Percentiles rank a stretch among this genome's conserved stretches.
These are phyloP conservation scores for Cordyceps cicadae DNA, from an alignment of 2,329 filamentous ascomycete species.

Conservation along the genomic window DNA sequence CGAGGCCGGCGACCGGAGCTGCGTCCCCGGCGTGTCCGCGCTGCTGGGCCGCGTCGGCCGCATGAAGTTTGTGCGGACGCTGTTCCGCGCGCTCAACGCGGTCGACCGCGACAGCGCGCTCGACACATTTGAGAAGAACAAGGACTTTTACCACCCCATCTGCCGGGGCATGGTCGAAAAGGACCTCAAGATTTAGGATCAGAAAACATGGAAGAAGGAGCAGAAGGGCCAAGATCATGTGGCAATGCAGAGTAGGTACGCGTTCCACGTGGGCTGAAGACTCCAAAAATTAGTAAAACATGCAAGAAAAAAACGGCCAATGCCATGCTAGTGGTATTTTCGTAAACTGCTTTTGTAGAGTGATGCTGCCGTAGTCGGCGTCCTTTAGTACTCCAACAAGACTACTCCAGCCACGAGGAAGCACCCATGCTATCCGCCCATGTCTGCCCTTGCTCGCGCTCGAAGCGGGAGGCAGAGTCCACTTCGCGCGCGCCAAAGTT, in stretches of 20 bases:
- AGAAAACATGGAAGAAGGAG: not conserved
- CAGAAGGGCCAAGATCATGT: not conserved
- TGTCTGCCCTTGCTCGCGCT: slow-evolving; percentile 31
- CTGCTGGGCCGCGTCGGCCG: slow-evolving; percentile 75
- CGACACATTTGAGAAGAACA: slow-evolving; percentile 77
- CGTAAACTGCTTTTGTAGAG: not conserved
- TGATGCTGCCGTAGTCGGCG: no score
- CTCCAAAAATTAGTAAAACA: not conserved
- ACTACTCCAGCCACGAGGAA: slow-evolving; percentile 34
- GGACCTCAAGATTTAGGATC: slow-evolving; percentile 50
- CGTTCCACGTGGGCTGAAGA: not conserved
- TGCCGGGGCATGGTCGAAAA: slow-evolving; percentile 81
- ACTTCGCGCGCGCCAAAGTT: slow-evolving; percentile 48
- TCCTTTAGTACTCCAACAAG: not conserved
- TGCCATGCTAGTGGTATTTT: not conserved
- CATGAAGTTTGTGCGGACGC: slow-evolving; percentile 93
- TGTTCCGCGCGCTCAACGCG: slow-evolving; percentile 69
- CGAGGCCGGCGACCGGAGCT: slow-evolving; percentile 58
- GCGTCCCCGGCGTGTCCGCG: slow-evolving; percentile 63
- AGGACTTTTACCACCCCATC: slow-evolving; percentile 92
- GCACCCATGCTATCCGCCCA: slow-evolving; percentile 40
- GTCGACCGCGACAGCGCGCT: slow-evolving; percentile 68
- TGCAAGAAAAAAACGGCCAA: not conserved
- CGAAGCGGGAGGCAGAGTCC: slow-evolving; percentile 37
- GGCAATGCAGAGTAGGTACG: not conserved